Conservation (phyloP, 768 basidiomycete species). For the Boletus rex-veris region DNA sequence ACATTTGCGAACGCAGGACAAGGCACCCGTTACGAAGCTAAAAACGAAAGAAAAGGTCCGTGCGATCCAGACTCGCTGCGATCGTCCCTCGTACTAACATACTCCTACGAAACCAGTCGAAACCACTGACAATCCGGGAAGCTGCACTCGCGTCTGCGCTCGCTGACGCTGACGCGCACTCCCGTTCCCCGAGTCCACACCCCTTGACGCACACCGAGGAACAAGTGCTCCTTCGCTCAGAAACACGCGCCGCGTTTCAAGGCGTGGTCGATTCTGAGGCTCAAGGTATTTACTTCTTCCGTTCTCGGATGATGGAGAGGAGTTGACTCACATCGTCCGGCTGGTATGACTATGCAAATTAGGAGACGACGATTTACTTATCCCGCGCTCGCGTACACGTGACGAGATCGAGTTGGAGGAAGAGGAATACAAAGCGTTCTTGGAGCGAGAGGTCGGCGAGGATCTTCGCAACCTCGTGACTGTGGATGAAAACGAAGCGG, state of each 20-base stretch:
- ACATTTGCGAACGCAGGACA: slow-evolving; percentile 40
- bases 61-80: neutral
- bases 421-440: slow-evolving; percentile 79
- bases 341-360: slow-evolving; percentile 4
- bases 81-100: slow-evolving; percentile 1
- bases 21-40: slow-evolving; percentile 18
- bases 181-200: slow-evolving; percentile 56
- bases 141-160: slow-evolving; percentile 64
- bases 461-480: slow-evolving; percentile 68
- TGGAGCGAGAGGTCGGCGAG: slow-evolving; percentile 78
- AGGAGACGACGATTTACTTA: slow-evolving; percentile 64
- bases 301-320: neutral
- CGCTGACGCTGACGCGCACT: slow-evolving; percentile 39
- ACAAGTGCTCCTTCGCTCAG: slow-evolving; percentile 67
- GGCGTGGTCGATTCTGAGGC: slow-evolving; percentile 23
- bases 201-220: slow-evolving; percentile 73
- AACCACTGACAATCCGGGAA: slow-evolving; percentile 74
- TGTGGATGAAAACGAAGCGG: slow-evolving; percentile 33
- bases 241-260: slow-evolving; percentile 86
- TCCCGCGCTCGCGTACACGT: slow-evolving; percentile 71
- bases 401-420: slow-evolving; percentile 78
- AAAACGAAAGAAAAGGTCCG: slow-evolving; percentile 53
- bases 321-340: neutral
- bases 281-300: slow-evolving; percentile 11
- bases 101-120: slow-evolving; percentile 41